phyloP scores from a whole-genome alignment of 768 basidiomycete genomes.

The Boletellus ananas region DNA sequence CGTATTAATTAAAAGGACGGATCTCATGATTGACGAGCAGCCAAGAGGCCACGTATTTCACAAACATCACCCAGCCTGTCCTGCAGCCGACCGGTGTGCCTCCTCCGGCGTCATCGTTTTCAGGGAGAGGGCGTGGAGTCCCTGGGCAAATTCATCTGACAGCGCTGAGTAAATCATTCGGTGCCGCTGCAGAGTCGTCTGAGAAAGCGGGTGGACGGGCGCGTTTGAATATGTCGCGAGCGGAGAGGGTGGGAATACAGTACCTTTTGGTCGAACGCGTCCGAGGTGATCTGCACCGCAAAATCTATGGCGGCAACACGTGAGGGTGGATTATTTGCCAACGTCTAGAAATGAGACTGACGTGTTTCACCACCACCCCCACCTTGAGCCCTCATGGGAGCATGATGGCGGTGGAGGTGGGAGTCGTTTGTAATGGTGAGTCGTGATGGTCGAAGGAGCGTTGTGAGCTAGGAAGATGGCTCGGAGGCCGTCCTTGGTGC shows the following conservation, averaged over 20 bases:
- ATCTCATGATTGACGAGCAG: constrained; percentile 29
- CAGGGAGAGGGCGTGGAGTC: constrained; percentile 75
- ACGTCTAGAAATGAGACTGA: constrained; percentile 40
- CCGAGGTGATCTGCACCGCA: constrained; percentile 67
- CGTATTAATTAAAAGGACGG: constrained; percentile 28
- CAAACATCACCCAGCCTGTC: constrained; percentile 21
- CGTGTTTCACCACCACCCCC: constrained; percentile 77
- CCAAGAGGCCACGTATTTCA: constrained; percentile 16
- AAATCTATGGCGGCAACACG: constrained; percentile 56
- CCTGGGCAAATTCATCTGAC: constrained; percentile 63
- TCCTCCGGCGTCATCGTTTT: constrained; percentile 69
- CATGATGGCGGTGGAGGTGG: constrained; percentile 81
- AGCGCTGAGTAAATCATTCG: constrained; percentile 73
- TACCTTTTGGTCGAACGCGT: constrained; percentile 73
- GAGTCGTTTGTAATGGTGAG: constrained; percentile 78
- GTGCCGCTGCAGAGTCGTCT: constrained; percentile 80
- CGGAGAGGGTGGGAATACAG: constrained; percentile 37
- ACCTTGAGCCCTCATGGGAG: constrained; percentile 68
- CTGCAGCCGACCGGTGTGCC: constrained; percentile 20
- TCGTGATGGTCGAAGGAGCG: constrained; percentile 55
- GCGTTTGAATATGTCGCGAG: neutral
- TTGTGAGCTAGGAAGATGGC: constrained; percentile 48
- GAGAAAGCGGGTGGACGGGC: constrained; percentile 13
- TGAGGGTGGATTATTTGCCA: constrained; percentile 15
- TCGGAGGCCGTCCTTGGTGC: constrained; percentile 20